Evolutionary conservation across 2,329 filamentous ascomycete species (phyloP), one percentile per base, ranked within the genome.

Genomic region (Trichoderma harzianum): DNA sequence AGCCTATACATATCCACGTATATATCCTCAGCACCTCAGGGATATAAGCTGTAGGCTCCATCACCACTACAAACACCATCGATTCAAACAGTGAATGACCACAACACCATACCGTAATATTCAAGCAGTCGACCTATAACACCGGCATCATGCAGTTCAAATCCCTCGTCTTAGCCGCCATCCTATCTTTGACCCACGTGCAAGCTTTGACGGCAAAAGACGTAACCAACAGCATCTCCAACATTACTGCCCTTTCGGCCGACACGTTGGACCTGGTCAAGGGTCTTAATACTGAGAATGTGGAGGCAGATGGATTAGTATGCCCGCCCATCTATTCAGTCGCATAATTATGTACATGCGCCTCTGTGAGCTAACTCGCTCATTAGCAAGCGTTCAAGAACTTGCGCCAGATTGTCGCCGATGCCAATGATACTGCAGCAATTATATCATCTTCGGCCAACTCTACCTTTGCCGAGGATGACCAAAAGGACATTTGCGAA

Each of bases 111-210:
- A 64, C 26, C 2, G 7, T 10, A 64, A 21, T 47, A 61, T 51
- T 7, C 5, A 16, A 64, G 18, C 18, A 64, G 34, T 21, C 36
- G 30, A n/a, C 6, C 2, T 47, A 51, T 3, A 32, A 7, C 26
- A 10, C 10, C 5, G 21, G 11, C 36, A 69, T 62, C 67, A 69
- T 69, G 67, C 67, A 69, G n/a, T 62, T 69, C 28, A 62, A 53
- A 28, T 21, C 18, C 6, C 26, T 69, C 39, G 5, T 69, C 3
- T 11, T 69, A 32, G 10, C 43, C 16, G 30, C 21, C 28, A 4
- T 24, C 5, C 30, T 63, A 3, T 53, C 39, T 0, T n/a, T 55
- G 7, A 10, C 1, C 21, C 66, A 61, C 34, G 66, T 36, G 7
- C 66, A 69, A 18, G 55, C 66, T n/a, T 36, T 61, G 24, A 60